phyloP scores from a whole-genome alignment of 2,329 filamentous ascomycete genomes.

The Dendrostoma leiphaemia region DNA sequence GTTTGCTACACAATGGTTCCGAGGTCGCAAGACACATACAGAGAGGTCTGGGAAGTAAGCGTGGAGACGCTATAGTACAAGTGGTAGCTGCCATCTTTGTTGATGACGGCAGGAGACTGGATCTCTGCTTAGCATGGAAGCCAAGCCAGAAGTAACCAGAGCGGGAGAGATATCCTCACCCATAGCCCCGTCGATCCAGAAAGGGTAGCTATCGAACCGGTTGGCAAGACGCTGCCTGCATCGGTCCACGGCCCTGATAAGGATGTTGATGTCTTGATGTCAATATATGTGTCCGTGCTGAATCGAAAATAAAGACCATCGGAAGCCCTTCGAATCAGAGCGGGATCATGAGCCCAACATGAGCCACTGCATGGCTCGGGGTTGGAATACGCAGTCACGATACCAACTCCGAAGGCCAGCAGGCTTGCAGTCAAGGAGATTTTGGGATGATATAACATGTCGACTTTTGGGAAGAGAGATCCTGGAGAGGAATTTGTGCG shows the following conservation, averaged over 20 bases:
- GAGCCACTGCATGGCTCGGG: slow-evolving; percentile 33
- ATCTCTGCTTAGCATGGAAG: background rate
- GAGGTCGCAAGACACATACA: background rate
- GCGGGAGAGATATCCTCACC: slow-evolving; percentile 26
- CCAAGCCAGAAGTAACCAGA: background rate
- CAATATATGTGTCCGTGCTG: slow-evolving; percentile 33
- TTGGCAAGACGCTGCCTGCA: slow-evolving; percentile 35
- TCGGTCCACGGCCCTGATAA: slow-evolving; percentile 39
- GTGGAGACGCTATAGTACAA: slow-evolving; percentile 64
- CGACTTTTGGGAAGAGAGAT: background rate
- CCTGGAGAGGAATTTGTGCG: background rate
- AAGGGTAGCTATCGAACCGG: slow-evolving; percentile 36
- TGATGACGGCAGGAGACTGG: slow-evolving; percentile 62
- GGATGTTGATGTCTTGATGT: slow-evolving; percentile 29
- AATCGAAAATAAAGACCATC: slow-evolving; percentile 38
- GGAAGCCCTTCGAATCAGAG: slow-evolving; percentile 30
- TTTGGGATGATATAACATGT: background rate
- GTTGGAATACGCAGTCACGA: slow-evolving; percentile 23
- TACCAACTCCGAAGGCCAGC: background rate
- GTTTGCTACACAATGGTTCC: background rate
- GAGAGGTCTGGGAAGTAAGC: slow-evolving; percentile 59
- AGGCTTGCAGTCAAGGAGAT: background rate
- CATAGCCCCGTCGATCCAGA: slow-evolving; percentile 39
- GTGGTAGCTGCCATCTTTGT: slow-evolving; percentile 59
- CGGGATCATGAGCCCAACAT: slow-evolving; percentile 35